Base-by-base conservation (phyloP, 2,329 filamentous ascomycete species). In the Aureobasidium subglaciale region DNA sequence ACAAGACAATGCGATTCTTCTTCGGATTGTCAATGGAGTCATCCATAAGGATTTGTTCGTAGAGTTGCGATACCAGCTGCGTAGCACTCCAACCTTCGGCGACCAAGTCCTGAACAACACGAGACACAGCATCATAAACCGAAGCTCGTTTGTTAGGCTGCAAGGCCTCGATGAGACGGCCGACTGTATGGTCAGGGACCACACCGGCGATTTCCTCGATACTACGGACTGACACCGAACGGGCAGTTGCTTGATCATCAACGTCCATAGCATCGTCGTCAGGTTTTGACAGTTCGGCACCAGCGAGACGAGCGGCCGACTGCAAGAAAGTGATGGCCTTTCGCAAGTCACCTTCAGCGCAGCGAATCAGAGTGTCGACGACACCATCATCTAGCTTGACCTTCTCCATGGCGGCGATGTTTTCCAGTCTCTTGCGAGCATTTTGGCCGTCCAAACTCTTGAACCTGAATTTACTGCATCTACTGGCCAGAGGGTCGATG, bases 391-490 rank as follows among this genome's bases (percentile, higher is more conserved):
- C 89, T 29, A 96, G 72, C 37, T 70, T 74, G 5, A 99, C 86
- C 1, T 83, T 83, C 70, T 99, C 93, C 41, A 84, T 78, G 53
- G 77, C 73, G 1, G 93, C 90, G 71, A 99, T 99, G 54, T 90
- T 83, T 64, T 87, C 82, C 11, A 99, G 74, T 55, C 95, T 78
- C 65, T 79, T 82, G 63, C 84, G 85, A 7, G 93, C 90, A 67
- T 95, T 95, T 7, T 82, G 83, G 65, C 91, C 87, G 69, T 96
- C 92, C 60, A 99, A 75, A 61, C 88, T 89, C 82, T 99, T 99
- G 81, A 99, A 99, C 29, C 93, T 81, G 70, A 99, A 99, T 73
- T 99, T 99, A 72, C 85, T 90, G 75, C 93, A 99, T 64, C 93
- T 82, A 69, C 85, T 90, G 1, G 93, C 93, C 20, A 99, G 75